A percentile compares a stretch with the other conserved stretches of the same genome.
These are phyloP conservation scores for Lactarius vividus DNA, from an alignment of 768 basidiomycete species.

Conservation along the genomic window DNA sequence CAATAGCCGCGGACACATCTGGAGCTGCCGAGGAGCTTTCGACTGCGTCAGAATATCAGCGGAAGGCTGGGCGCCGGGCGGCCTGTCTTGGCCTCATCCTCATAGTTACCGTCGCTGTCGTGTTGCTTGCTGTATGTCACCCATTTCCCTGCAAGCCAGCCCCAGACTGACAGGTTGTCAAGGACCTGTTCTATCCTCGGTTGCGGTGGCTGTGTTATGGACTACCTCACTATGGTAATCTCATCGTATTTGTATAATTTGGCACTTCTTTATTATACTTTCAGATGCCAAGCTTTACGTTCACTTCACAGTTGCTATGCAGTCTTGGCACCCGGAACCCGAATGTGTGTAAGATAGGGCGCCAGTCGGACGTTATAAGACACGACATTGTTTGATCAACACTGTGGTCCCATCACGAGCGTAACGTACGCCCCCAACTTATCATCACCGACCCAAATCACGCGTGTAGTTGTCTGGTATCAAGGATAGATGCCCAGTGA, in stretches of 20 bases:
- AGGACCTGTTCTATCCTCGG: slow-evolving; percentile 21
- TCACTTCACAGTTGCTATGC: too few species aligned
- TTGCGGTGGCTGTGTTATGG: neutral
- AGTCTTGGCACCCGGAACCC: neutral
- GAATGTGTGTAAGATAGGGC: neutral
- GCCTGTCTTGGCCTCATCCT: slow-evolving; percentile 88
- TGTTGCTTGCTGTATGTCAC: slow-evolving; percentile 83
- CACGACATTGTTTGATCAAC: neutral
- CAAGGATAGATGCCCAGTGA: neutral
- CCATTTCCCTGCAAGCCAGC: neutral
- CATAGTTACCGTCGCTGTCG: slow-evolving; percentile 80
- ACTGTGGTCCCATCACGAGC: neutral
- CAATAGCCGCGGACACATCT: slow-evolving; percentile 76
- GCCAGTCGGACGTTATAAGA: neutral
- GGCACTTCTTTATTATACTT: slow-evolving; percentile 2
- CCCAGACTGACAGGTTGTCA: neutral
- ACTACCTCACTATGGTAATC: slow-evolving; percentile 19
- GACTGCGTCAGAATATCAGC: slow-evolving; percentile 90
- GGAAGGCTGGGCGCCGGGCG: slow-evolving; percentile 87
- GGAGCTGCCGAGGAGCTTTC: slow-evolving; percentile 84
- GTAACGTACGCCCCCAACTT: neutral
- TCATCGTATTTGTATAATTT: slow-evolving; percentile 11
- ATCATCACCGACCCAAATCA: neutral
- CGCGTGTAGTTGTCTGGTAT: neutral
- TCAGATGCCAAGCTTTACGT: neutral